A percentile compares a stretch with the other conserved stretches of the same genome.
These are phyloP conservation scores for Zygnema circumcarinatum DNA, from an alignment of 139 green algal species.

Conservation along the genomic window DNA sequence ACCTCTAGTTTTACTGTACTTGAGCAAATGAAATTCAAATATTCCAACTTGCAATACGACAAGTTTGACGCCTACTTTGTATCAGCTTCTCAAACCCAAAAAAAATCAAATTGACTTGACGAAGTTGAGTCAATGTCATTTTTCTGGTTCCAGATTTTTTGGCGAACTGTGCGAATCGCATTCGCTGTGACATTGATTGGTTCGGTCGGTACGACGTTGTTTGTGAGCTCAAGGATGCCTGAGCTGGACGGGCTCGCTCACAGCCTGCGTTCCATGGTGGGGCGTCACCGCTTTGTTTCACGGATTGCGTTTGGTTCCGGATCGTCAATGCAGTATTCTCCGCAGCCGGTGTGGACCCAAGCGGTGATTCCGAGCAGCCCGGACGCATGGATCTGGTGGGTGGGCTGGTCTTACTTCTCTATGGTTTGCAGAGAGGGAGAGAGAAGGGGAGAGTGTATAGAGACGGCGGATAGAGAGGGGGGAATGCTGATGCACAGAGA, in stretches of 20 bases:
- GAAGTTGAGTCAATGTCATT: background rate
- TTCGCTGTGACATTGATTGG: background rate
- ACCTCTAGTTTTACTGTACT: background rate
- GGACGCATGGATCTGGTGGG: conserved; percentile 57
- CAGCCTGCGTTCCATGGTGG: background rate
- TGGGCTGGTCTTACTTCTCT: background rate
- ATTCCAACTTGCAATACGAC: background rate
- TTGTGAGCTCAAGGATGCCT: background rate
- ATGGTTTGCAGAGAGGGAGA: background rate
- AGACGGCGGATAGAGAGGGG: background rate
- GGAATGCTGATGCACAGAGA: too few species aligned
- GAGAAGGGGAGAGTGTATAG: too few species aligned
- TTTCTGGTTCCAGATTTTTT: background rate
- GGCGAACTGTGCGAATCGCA: background rate
- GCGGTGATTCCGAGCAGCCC: conserved; percentile 46
- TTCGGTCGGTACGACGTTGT: background rate
- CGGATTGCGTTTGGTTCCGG: conserved; percentile 46
- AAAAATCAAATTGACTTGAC: background rate
- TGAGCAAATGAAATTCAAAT: too few species aligned
- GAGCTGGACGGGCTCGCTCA: background rate
- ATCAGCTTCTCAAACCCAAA: background rate
- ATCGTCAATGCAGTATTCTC: conserved; percentile 8
- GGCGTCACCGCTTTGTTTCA: background rate
- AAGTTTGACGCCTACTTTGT: background rate
- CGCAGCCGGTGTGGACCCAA: conserved; percentile 44